These are phyloP conservation scores for Solanum piurae DNA, from an alignment of 257 asterid species.

Conservation along the genomic window DNA sequence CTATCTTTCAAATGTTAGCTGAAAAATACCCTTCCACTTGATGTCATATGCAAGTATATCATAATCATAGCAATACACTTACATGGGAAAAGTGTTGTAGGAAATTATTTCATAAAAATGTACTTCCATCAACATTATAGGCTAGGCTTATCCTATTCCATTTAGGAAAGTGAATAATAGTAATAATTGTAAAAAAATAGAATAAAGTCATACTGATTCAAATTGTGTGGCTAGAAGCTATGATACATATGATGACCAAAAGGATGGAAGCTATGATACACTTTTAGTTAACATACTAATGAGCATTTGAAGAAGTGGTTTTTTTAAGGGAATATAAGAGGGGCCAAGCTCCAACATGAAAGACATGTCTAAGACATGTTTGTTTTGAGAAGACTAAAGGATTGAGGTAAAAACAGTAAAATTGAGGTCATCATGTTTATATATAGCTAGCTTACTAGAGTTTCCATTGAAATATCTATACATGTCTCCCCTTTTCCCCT, in stretches of 20 bases:
- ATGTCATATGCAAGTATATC: neutral
- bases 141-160: neutral
- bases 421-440: conserved; percentile 5
- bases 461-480: neutral
- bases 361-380: conserved; percentile 76
- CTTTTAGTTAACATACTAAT: conserved; percentile 31
- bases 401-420: conserved; percentile 1
- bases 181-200: neutral
- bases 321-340: neutral
- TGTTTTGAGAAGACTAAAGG: conserved; percentile 1
- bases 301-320: conserved; percentile 20
- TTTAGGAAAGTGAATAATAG: neutral
- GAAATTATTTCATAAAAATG: neutral
- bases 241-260: neutral
- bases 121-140: neutral
- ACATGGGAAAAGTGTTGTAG: neutral
- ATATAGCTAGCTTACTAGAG: neutral
- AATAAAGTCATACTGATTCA: neutral
- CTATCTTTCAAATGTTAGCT: neutral
- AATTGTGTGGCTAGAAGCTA: neutral
- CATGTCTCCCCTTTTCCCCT: neutral
- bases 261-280: neutral
- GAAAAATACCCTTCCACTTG: neutral
- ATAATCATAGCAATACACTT: neutral
- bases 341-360: conserved; percentile 27